phyloP scores from a whole-genome alignment of 2,329 filamentous ascomycete genomes.

The Balansia obtecta region DNA sequence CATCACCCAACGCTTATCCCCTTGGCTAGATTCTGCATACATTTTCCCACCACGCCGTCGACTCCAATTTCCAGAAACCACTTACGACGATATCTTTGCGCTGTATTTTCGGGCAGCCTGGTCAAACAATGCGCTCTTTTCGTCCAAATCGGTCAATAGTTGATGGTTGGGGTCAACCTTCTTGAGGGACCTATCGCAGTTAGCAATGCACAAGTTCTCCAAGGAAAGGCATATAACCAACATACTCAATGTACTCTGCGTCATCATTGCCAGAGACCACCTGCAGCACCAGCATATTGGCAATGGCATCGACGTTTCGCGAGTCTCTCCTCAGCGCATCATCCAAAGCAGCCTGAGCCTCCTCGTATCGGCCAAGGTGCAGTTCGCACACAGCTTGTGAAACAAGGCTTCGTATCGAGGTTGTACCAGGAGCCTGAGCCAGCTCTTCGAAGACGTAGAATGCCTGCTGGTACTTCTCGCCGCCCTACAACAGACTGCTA shows the following conservation, averaged over 20 bases:
- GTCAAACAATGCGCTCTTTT: conserved; percentile 83
- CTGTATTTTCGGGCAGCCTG: conserved; percentile 77
- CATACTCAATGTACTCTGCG: conserved; percentile 49
- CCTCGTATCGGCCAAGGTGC: conserved; percentile 76
- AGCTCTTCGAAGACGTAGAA: conserved; percentile 98
- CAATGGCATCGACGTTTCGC: conserved; percentile 60
- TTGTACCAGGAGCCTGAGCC: conserved; percentile 72
- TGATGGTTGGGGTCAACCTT: conserved; percentile 54
- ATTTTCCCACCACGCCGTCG: too few relatives aligned
- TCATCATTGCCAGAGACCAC: conserved; percentile 63
- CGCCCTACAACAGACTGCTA: conserved; percentile 45
- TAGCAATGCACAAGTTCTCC: conserved; percentile 9
- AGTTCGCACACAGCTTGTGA: conserved; percentile 86
- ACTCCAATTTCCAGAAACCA: conserved; percentile 4
- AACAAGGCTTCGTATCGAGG: conserved; percentile 63
- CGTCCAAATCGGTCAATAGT: conserved; percentile 60
- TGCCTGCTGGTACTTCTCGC: conserved; percentile 89
- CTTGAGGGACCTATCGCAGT: conserved; percentile 37
- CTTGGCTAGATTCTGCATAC: too few relatives aligned
- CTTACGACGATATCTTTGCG: conserved; percentile 56
- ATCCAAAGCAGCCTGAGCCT: conserved; percentile 77
- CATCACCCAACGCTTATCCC: too few relatives aligned
- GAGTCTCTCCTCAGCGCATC: conserved; percentile 67
- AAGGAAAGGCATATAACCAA: conserved; percentile 6
- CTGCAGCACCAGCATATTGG: conserved; percentile 71